Percentiles rank a stretch among this genome's conserved stretches.
phyloP scores from a whole-genome alignment of 176 grass and related monocot species.

The Musa acuminata region DNA sequence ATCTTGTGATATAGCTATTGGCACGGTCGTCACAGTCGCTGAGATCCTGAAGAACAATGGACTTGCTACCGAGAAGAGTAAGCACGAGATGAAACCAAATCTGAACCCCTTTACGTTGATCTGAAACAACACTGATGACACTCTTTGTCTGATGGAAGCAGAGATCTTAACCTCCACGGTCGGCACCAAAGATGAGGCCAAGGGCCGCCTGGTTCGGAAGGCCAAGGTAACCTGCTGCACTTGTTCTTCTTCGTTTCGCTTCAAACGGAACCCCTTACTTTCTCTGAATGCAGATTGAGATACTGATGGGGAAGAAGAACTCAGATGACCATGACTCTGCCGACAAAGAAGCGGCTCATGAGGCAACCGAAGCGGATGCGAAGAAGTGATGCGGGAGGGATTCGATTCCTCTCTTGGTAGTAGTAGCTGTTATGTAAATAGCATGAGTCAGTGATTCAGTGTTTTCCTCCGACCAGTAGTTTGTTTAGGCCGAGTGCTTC shows the following conservation, averaged over 20 bases:
- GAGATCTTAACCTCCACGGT: conserved; percentile 87
- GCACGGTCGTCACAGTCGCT: conserved; percentile 75
- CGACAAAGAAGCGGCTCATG: conserved; percentile 32
- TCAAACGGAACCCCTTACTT: background rate
- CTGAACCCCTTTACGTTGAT: background rate
- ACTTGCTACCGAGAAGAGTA: conserved; percentile 74
- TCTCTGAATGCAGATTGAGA: conserved; percentile 63
- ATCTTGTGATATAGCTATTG: conserved; percentile 40
- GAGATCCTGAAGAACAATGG: conserved; percentile 92
- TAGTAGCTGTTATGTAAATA: background rate
- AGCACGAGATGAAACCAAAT: background rate
- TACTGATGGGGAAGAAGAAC: conserved; percentile 61
- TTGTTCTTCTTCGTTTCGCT: background rate
- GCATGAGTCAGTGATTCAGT: background rate
- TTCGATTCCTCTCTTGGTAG: no score
- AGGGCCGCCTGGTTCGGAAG: conserved; percentile 79
- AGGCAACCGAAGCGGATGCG: background rate
- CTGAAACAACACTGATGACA: background rate
- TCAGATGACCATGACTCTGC: conserved; percentile 47
- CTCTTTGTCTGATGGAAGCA: conserved; percentile 9
- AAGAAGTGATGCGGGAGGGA: background rate
- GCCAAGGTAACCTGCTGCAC: conserved; percentile 40
- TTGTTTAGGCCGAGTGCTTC: no score
- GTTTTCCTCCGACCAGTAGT: no score
- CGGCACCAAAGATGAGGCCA: conserved; percentile 64